Base-by-base conservation (phyloP, 805 yeast genomes). In the Metschnikowia borealis region DNA sequence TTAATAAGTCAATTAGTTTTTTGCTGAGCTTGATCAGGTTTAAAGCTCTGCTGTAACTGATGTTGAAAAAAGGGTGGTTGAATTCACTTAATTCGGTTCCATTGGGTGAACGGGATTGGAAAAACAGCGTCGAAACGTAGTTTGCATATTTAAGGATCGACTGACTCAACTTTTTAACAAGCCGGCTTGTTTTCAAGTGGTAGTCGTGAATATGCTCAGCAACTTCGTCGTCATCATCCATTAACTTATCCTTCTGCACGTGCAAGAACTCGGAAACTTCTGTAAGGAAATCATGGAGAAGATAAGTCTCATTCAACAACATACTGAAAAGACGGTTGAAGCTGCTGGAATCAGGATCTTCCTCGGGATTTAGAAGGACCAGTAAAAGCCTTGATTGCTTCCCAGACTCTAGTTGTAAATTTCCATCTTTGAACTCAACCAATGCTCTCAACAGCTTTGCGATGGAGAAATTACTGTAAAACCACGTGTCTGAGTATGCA, bases 131-230 rank as follows among this genome's bases (percentile, higher is more conserved):
- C 29, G 64, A 58, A 17, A 64, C 57, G 50, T 61, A 63, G 48
- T 67, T 68, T 4, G 74, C 65, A 45, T 71, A 61, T 23, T 54
- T 61, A 38, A 66, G 47, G 14, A 71, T 60, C 2, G 68, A 54
- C 17, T 48, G 52, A 6, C 74, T 54, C 6, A 71, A 54, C 37
- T 63, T 73, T 55, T 71, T 74, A 13, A 71, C 57, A 8, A 76
- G 50, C 44, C 79, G 58, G 17, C 68, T 61, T 15, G 75, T 57
- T 51, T 74, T 74, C 39, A 73, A 54, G 44, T 73, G 75, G 48
- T 65, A 63, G 53, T 77, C 80, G 48, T 53, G 49, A 10, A 65
- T 41, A 29, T 60, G 67, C 35, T 69, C 73, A 17, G 50, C 48
- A 2, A 48, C 43, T 43, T 69, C 65, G 29, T 61, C 67, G 34